These are phyloP conservation scores for Candida albicans DNA, from an alignment of 1,139 yeast species.

Conservation along the genomic window DNA sequence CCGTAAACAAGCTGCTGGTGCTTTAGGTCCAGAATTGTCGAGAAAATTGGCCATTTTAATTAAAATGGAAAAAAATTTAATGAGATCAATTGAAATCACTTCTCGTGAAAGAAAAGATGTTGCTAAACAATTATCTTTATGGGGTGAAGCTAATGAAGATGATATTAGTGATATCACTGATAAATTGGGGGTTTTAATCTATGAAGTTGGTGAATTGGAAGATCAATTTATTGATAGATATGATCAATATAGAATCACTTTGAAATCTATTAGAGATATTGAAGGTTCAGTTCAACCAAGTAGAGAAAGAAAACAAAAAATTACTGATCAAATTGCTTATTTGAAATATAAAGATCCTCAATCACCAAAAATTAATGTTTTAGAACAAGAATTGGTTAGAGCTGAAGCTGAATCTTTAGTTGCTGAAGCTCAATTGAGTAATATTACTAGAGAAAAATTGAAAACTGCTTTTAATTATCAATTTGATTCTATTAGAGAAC, in stretches of 20 bases:
- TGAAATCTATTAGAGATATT: conserved; percentile 92
- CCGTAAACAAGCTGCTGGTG: conserved; percentile 72
- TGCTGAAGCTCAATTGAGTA: conserved; percentile 97
- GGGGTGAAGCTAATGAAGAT: conserved; percentile 99
- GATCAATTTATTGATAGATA: conserved; percentile 97
- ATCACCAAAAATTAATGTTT: conserved; percentile 89
- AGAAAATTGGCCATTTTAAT: conserved; percentile 75
- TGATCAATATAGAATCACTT: conserved; percentile 95
- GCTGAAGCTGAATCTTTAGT: conserved; percentile 99
- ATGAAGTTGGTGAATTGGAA: conserved; percentile 96
- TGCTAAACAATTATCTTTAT: conserved; percentile 77
- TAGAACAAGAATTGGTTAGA: conserved; percentile 97
- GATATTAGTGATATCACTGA: conserved; percentile 97
- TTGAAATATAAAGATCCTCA: conserved; percentile 98
- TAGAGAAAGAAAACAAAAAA: conserved; percentile 95
- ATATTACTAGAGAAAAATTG: conserved; percentile 96
- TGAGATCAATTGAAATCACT: conserved; percentile 76
- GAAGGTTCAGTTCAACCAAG: conserved; percentile 98
- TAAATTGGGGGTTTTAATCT: conserved; percentile 91
- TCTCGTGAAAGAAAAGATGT: conserved; percentile 79
- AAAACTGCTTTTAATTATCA: conserved; percentile 97
- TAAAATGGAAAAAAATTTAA: conserved; percentile 79
- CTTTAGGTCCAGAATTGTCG: conserved; percentile 76
- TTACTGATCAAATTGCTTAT: conserved; percentile 96
- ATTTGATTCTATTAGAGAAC: conserved; percentile 94